phyloP scores from a whole-genome alignment of 208 protist species.

The Trichomonas tenax region DNA sequence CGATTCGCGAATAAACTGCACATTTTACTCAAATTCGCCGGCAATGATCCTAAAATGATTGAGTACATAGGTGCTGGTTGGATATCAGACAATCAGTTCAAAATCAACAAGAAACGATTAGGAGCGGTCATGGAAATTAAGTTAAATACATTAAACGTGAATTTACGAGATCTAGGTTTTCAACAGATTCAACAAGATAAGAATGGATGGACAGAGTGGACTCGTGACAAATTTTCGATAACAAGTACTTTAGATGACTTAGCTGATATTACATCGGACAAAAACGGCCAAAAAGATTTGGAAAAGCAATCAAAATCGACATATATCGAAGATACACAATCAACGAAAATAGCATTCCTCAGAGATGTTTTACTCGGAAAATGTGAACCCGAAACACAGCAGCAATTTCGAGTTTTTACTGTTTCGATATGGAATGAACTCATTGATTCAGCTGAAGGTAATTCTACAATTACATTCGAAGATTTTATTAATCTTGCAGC shows the following conservation, averaged over 20 bases:
- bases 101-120: not conserved
- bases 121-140: not conserved
- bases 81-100: not conserved
- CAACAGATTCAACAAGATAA: not conserved
- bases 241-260: not conserved
- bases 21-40: not conserved
- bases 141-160: constrained; percentile 11
- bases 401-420: not conserved
- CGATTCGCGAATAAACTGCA: not conserved
- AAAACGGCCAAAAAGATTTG: not conserved
- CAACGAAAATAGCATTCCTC: not conserved
- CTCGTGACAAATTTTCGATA: not conserved
- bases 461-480: too few species aligned
- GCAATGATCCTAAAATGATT: not conserved
- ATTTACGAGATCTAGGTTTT: not conserved
- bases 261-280: not conserved
- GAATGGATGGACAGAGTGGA: not conserved
- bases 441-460: not conserved
- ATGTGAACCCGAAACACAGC: not conserved
- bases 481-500: not conserved
- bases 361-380: not conserved
- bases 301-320: not conserved
- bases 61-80: not conserved
- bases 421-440: constrained; percentile 11
- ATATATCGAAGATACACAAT: not conserved